Evolutionary conservation across 208 protist species (phyloP), one percentile per base, ranked within the genome.

Genomic region (Vickermania spadyakhi): DNA sequence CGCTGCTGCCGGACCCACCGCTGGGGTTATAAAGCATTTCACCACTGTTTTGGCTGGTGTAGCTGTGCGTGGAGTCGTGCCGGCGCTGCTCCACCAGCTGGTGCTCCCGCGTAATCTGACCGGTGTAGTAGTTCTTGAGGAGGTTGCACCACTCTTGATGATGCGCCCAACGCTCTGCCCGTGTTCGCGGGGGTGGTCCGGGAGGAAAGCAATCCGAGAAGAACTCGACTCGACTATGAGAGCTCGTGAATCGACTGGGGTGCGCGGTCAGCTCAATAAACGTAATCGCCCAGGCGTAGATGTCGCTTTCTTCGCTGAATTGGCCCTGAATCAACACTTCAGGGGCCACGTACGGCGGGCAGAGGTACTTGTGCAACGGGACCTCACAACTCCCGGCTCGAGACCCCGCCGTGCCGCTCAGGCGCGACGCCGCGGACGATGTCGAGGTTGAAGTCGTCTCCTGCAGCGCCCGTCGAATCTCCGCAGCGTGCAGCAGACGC

Each of bases 211-310:
- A 77, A 23, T 88, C 80, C 22, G 36, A 51, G 67, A 87, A 78
- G 27, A 91, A 52, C 26, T 14, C 57, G 4, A 70, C 84, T 11
- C 66, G 56, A 18, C 11, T n/a, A 18, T 7, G 18, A n/a, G 36
- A n/a, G 36, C 11, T n/a, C 7, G 36, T 45, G 36, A 45, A n/a
- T 7, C 36, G 7, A 18, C 11, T 18, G 18, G 11, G 11, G 36
- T 45, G 11, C 13, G 75, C 80, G 28, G 79, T 68, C 7, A 91
- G 72, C 70, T 91, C 81, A 55, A 91, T 68, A 61, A 91, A 91
- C 18, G 79, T 88, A 80, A 91, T 91, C 1, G 84, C 84, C 67
- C 87, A 91, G 25, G 81, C 74, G 61, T 84, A 91, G 31, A 91
- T 77, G 62, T 91, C 84, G 59, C 81, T 88, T 1, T 72, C 84